A percentile compares a stretch with the other conserved stretches of the same genome.
Evolutionary conservation across 2,329 filamentous ascomycete species (phyloP).

Genomic region (Penicillium vulpinum): DNA sequence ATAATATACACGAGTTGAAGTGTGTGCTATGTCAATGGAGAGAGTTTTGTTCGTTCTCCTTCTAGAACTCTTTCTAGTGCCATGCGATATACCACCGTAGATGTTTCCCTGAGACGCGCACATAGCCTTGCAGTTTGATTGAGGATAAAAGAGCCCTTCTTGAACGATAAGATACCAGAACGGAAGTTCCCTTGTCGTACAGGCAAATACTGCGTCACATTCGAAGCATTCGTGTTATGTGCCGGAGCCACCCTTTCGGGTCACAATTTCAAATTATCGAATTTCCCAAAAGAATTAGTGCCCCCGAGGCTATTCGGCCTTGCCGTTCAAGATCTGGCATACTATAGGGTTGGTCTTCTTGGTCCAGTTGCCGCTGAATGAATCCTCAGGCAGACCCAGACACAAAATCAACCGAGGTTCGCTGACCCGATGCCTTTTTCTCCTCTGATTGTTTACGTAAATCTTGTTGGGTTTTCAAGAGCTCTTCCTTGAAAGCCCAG

Average conservation of each 20-base stretch:
- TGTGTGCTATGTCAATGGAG: neutral
- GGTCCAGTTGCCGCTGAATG: neutral
- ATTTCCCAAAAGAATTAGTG: neutral
- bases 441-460: constrained; percentile 38
- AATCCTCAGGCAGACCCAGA: constrained; percentile 19
- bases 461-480: constrained; percentile 45
- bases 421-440: constrained; percentile 32
- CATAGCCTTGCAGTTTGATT: neutral
- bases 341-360: neutral
- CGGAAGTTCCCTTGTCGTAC: neutral
- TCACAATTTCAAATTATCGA: neutral
- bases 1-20: neutral
- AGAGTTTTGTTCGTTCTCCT: neutral
- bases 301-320: neutral
- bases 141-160: neutral
- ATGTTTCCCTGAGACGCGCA: neutral
- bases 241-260: neutral
- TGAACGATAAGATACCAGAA: neutral
- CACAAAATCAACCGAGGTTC: constrained; percentile 45
- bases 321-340: neutral
- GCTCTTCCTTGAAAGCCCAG: constrained; percentile 50
- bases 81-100: neutral
- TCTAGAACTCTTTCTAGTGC: too few species aligned
- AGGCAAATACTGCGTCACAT: neutral
- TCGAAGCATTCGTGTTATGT: neutral